Percentiles rank a stretch among this genome's conserved stretches.
phyloP scores from a whole-genome alignment of 2,329 filamentous ascomycete species.

The Chaetothyriales sp. region DNA sequence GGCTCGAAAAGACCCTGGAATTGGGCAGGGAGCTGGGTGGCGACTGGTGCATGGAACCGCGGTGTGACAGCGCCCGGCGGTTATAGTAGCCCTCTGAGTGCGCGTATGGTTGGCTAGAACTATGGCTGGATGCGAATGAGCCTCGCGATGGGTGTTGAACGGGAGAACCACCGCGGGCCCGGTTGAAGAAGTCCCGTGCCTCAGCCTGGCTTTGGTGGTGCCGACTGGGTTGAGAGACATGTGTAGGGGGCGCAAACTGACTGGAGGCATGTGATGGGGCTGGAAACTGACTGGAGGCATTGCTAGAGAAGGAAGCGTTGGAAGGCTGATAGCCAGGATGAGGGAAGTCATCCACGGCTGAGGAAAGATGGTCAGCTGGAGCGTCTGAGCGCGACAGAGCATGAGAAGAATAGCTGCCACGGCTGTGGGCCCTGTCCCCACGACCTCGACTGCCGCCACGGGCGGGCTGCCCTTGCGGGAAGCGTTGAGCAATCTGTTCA shows the following conservation, averaged over 20 bases:
- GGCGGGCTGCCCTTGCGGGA: neutral
- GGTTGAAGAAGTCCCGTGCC: conserved; percentile 2
- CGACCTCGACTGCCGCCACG: too few relatives aligned
- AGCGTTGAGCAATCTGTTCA: neutral
- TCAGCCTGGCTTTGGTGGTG: neutral
- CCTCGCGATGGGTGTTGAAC: neutral
- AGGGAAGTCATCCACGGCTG: neutral
- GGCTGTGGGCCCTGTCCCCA: neutral
- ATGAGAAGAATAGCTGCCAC: neutral
- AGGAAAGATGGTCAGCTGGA: neutral
- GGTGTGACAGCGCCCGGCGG: neutral
- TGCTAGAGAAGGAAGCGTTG: neutral
- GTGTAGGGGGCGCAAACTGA: neutral
- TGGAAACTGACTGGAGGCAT: neutral
- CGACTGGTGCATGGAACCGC: neutral
- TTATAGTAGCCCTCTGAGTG: neutral
- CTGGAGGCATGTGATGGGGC: neutral
- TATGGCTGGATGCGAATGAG: neutral
- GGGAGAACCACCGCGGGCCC: neutral
- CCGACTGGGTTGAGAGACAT: neutral
- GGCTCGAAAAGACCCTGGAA: neutral
- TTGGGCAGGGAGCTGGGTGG: neutral
- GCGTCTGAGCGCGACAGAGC: neutral
- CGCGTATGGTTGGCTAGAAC: neutral
- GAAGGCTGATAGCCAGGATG: neutral